A percentile compares a stretch with the other conserved stretches of the same genome.
These are phyloP conservation scores for Spergularia marina DNA, from an alignment of 148 eudicot species.

Conservation along the genomic window DNA sequence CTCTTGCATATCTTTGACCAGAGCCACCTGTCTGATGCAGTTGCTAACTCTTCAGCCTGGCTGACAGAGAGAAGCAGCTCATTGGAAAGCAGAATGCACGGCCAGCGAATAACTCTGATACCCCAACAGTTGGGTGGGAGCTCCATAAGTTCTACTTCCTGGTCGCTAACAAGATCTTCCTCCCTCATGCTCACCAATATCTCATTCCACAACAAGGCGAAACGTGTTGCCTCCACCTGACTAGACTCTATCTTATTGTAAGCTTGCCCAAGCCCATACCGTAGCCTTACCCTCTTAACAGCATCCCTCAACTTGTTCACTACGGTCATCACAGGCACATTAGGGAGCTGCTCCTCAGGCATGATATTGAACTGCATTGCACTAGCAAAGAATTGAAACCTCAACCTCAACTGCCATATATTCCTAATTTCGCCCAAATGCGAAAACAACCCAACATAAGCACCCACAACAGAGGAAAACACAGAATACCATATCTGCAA, in stretches of 20 bases:
- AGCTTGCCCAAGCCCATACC: slow-evolving; percentile 83
- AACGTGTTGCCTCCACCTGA: slow-evolving; percentile 79
- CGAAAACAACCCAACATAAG: slow-evolving; percentile 63
- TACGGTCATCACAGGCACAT: slow-evolving; percentile 39
- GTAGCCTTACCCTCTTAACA: slow-evolving; percentile 59
- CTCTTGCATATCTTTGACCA: slow-evolving; percentile 73
- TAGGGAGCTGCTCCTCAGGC: slow-evolving; percentile 54
- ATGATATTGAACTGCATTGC: slow-evolving; percentile 90
- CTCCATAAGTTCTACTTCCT: slow-evolving; percentile 75
- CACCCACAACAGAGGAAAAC: slow-evolving; percentile 63
- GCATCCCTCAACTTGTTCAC: slow-evolving; percentile 69
- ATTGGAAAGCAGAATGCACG: slow-evolving; percentile 76
- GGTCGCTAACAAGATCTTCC: slow-evolving; percentile 84
- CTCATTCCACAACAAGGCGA: slow-evolving; percentile 94
- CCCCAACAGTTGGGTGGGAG: slow-evolving; percentile 83
- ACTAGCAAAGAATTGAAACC: slow-evolving; percentile 94
- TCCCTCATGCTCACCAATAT: slow-evolving; percentile 71
- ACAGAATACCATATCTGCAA: slow-evolving; percentile 86
- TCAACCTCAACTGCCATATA: slow-evolving; percentile 72
- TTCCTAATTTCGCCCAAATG: slow-evolving; percentile 94
- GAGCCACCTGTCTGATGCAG: slow-evolving; percentile 48
- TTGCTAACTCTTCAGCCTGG: slow-evolving; percentile 58
- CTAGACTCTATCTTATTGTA: slow-evolving; percentile 72
- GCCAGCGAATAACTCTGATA: slow-evolving; percentile 91
- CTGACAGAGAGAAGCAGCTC: slow-evolving; percentile 82